Conservation (phyloP, 1,284 basidiomycete species). For the Fistulina hepatica region DNA sequence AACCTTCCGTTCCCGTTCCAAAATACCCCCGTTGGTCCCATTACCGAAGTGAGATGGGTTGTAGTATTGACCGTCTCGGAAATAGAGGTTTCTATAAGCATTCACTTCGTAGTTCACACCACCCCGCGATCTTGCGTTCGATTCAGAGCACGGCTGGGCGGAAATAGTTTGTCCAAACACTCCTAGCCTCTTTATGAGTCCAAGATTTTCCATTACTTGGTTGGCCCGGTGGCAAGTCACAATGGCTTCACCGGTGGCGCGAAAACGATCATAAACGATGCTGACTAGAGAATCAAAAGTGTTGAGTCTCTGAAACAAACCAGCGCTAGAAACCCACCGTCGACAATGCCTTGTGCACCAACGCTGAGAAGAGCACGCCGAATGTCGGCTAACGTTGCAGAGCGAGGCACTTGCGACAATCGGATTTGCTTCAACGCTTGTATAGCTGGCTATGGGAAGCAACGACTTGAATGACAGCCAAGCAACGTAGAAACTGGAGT, state of each 20-base stretch:
- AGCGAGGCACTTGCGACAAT: slow-evolving; percentile 37
- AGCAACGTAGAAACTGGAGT: too few relatives aligned
- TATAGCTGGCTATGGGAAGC: slow-evolving; percentile 9
- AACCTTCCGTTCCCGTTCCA: neutral
- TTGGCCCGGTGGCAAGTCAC: too few relatives aligned
- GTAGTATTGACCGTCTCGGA: too few relatives aligned
- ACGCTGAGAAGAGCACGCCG: slow-evolving; percentile 36
- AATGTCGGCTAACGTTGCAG: slow-evolving; percentile 45
- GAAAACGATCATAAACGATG: slow-evolving; percentile 48
- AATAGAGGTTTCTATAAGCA: too few relatives aligned
- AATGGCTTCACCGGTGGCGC: slow-evolving; percentile 44
- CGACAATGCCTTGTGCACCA: slow-evolving; percentile 39
- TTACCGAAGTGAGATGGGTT: too few relatives aligned
- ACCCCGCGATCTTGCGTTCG: too few relatives aligned
- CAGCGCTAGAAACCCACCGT: slow-evolving; percentile 29
- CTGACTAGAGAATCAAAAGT: slow-evolving; percentile 31
- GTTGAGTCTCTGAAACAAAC: neutral
- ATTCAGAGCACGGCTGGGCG: too few relatives aligned
- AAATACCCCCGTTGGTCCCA: too few relatives aligned
- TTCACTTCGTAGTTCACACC: too few relatives aligned
- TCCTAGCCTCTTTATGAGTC: too few relatives aligned
- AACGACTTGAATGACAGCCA: neutral
- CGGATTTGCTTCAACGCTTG: slow-evolving; percentile 28
- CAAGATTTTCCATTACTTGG: too few relatives aligned
- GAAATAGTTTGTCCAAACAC: too few relatives aligned